These are phyloP conservation scores for Trichothecium sympodiale DNA, from an alignment of 2,329 filamentous ascomycete species.

Conservation along the genomic window DNA sequence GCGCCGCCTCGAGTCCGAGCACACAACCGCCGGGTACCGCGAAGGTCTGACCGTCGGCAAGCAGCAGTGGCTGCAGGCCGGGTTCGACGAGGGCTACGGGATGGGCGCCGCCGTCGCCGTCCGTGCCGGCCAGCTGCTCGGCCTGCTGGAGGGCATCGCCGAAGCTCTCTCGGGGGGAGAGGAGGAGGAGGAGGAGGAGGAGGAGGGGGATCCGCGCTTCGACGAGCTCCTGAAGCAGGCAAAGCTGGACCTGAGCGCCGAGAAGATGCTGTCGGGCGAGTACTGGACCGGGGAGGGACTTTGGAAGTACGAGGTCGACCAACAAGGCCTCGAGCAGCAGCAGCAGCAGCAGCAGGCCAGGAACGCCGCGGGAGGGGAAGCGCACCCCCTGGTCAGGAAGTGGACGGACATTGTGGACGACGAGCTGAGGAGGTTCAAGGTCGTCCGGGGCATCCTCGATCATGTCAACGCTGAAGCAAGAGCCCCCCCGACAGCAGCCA, in stretches of 20 bases:
- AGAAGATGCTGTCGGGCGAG: slow-evolving; percentile 50
- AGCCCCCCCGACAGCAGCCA: slow-evolving; percentile 16
- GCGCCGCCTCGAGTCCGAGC: slow-evolving; percentile 60
- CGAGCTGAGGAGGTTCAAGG: slow-evolving; percentile 20
- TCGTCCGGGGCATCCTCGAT: slow-evolving; percentile 20
- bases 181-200: too few relatives aligned
- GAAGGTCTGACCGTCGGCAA: slow-evolving; percentile 77
- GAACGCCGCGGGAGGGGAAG: background rate
- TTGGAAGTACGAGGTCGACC: slow-evolving; percentile 52
- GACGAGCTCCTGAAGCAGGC: slow-evolving; percentile 37
- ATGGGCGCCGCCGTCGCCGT: slow-evolving; percentile 74
- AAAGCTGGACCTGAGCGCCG: slow-evolving; percentile 46
- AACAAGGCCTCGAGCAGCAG: slow-evolving; percentile 7
- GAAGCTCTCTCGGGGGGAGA: slow-evolving; percentile 27
- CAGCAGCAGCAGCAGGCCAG: slow-evolving; percentile 26
- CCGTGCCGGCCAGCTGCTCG: slow-evolving; percentile 62
- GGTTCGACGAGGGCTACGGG: slow-evolving; percentile 85
- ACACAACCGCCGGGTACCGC: slow-evolving; percentile 79
- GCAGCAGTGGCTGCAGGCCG: slow-evolving; percentile 63
- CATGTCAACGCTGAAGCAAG: slow-evolving; percentile 17
- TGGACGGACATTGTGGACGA: slow-evolving; percentile 38
- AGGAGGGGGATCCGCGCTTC: background rate
- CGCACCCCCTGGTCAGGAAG: slow-evolving; percentile 55
- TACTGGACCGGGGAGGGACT: slow-evolving; percentile 61
- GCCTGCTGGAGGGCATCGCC: slow-evolving; percentile 62